Evolutionary conservation across 2,329 filamentous ascomycete genomes (phyloP), one percentile per base, ranked within the genome.

Genomic region (Colletotrichum eleusines): DNA sequence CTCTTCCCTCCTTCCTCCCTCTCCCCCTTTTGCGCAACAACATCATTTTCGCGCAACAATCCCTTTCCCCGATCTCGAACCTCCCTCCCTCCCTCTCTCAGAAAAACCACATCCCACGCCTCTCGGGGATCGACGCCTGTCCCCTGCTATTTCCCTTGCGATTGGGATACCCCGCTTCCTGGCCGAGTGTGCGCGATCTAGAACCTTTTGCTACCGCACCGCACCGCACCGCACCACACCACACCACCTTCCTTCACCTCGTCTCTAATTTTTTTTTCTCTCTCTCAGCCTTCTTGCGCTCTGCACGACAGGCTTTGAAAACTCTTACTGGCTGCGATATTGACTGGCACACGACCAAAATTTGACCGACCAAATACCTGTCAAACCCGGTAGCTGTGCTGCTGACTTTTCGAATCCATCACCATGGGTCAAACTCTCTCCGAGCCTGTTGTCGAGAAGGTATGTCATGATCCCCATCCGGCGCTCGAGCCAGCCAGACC

Each of bases 391-490:
- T 78, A 78, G 76, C 75, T 73, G 73, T 72, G 75, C 77, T 76
- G 75, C 77, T 76, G 75, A 76, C 73, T 76, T 74, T 55, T 69
- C 55, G 61, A 69, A 72, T 63, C 66, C 76, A 76, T 80, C 80
- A 82, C 81, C 84, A 99, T 99, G 96, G 96, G 96, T 89, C 96
- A 99, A 88, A 99, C 96, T 84, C 91, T 99, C 81, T 98, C 95
- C 79, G 96, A 99, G 88, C 96, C 96, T 79, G 95, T 99, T 80
- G 93, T 97, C 83, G 96, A 98, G 82, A 99, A 99, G 95, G 96
- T 99, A 89, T 81, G 89, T 83, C 72, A 71, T 73, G 55, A 58
- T n/a, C 60, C 33, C 31, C 18, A 60, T 57, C 31, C 59, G 46
- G 28, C 58, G 57, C 57, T 14, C 40, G 53, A 28, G 18, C 26